phyloP scores from a whole-genome alignment of 352 stramenopile genomes.

The Phytopythium mirpurense region DNA sequence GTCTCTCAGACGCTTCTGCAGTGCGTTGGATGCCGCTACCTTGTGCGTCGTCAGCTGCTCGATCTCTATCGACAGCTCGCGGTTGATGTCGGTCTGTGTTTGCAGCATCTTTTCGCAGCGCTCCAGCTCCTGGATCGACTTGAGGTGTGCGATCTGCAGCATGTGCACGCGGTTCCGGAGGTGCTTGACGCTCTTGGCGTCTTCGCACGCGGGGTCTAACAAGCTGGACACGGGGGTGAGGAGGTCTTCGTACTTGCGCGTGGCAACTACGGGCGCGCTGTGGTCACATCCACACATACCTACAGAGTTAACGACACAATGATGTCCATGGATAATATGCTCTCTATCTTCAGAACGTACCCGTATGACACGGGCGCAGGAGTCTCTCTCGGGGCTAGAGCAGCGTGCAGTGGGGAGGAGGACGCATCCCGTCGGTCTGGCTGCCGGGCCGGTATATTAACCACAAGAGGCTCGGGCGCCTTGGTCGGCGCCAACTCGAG shows the following conservation, averaged over 20 bases:
- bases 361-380: constrained; percentile 6
- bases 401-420: constrained; percentile 49
- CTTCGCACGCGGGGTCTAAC: constrained; percentile 13
- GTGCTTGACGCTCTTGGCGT: constrained; percentile 44
- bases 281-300: neutral
- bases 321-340: neutral
- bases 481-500: constrained; percentile 3
- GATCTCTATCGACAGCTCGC: constrained; percentile 88
- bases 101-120: constrained; percentile 93
- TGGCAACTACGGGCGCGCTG: constrained; percentile 26
- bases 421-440: constrained; percentile 54
- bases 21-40: constrained; percentile 57
- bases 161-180: constrained; percentile 79
- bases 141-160: constrained; percentile 87
- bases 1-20: constrained; percentile 81
- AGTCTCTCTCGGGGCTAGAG: constrained; percentile 4
- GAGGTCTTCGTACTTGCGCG: constrained; percentile 26
- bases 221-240: constrained; percentile 14
- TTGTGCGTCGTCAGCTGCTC: constrained; percentile 79
- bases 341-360: constrained; percentile 12
- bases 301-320: neutral
- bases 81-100: constrained; percentile 93
- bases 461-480: constrained; percentile 12
- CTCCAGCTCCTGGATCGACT: constrained; percentile 89
- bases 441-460: constrained; percentile 8